Percentiles rank a stretch among this genome's conserved stretches.
Conservation (phyloP, 768 basidiomycete species). For the Lyophyllum shimeji region DNA sequence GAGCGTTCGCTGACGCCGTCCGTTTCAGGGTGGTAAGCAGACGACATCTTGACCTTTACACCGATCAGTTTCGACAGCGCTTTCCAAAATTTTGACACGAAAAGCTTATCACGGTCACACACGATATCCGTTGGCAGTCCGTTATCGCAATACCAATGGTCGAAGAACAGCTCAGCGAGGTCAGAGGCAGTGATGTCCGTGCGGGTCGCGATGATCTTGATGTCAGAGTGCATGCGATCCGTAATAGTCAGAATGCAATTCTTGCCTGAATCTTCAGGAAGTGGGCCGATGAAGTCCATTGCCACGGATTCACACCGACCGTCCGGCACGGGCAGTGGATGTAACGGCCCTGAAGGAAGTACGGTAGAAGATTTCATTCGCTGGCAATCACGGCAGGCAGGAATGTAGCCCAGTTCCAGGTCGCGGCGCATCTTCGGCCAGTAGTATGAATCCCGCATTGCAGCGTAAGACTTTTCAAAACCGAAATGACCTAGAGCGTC, state of each 20-base stretch:
- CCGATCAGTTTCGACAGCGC: slow-evolving; percentile 13
- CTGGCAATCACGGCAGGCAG: not conserved
- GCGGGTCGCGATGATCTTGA: not conserved
- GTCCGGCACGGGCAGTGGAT: not conserved
- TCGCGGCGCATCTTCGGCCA: slow-evolving; percentile 26
- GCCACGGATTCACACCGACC: not conserved
- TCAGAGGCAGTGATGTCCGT: not conserved
- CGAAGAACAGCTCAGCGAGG: slow-evolving; percentile 25
- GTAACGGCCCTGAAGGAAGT: not conserved
- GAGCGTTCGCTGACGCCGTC: slow-evolving; percentile 30
- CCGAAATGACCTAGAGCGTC: slow-evolving; percentile 33
- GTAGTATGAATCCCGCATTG: slow-evolving; percentile 24
- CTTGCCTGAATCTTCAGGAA: slow-evolving; percentile 25
- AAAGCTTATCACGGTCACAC: slow-evolving; percentile 25
- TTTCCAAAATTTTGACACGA: not conserved
- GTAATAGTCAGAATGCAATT: slow-evolving; percentile 20
- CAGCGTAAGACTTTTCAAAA: slow-evolving; percentile 27
- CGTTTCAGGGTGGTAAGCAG: slow-evolving; percentile 33
- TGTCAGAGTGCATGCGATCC: not conserved
- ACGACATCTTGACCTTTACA: slow-evolving; percentile 28
- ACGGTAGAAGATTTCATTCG: not conserved
- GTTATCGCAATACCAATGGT: slow-evolving; percentile 27
- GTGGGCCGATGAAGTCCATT: slow-evolving; percentile 16
- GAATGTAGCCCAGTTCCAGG: not conserved
- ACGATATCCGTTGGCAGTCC: slow-evolving; percentile 24